Conservation (phyloP, 306 rosid genomes). For the Bauhinia variegata region DNA sequence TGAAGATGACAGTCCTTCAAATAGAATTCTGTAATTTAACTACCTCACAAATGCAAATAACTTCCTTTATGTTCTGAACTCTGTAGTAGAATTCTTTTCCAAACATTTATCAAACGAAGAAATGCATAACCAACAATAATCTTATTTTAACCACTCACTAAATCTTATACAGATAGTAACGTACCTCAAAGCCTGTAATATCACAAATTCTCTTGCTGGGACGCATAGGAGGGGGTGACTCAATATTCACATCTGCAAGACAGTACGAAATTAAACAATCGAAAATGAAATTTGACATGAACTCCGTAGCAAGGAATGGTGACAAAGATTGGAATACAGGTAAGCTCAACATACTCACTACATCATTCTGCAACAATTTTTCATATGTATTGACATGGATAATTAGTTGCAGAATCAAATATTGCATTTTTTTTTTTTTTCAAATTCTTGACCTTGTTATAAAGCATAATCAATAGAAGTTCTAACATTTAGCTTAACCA, state of each 20-base stretch:
- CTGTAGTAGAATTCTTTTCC: neutral
- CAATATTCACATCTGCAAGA: slow-evolving; percentile 78
- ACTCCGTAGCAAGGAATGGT: slow-evolving; percentile 1
- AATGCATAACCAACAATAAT: slow-evolving; percentile 13
- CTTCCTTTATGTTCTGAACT: neutral
- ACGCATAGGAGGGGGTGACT: slow-evolving; percentile 89
- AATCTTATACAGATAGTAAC: slow-evolving; percentile 25
- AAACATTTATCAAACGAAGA: neutral
- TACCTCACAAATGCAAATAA: slow-evolving; percentile 3
- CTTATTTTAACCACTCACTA: slow-evolving; percentile 4
- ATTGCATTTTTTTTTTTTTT: slow-evolving; percentile 15
- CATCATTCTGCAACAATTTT: neutral
- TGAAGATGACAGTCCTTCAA: slow-evolving; percentile 3
- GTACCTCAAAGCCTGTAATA: slow-evolving; percentile 87
- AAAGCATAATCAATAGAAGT: neutral
- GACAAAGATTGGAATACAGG: slow-evolving; percentile 7
- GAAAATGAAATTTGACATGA: neutral
- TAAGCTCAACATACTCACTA: neutral
- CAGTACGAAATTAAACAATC: slow-evolving; percentile 10
- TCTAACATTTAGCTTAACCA: neutral
- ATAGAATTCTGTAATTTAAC: slow-evolving; percentile 1
- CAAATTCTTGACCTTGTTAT: neutral
- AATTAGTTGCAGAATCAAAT: slow-evolving; percentile 9
- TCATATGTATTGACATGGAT: neutral
- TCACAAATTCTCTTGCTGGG: slow-evolving; percentile 93